These are phyloP conservation scores for Calocera viscosa DNA, from an alignment of 768 basidiomycete species.

Conservation along the genomic window DNA sequence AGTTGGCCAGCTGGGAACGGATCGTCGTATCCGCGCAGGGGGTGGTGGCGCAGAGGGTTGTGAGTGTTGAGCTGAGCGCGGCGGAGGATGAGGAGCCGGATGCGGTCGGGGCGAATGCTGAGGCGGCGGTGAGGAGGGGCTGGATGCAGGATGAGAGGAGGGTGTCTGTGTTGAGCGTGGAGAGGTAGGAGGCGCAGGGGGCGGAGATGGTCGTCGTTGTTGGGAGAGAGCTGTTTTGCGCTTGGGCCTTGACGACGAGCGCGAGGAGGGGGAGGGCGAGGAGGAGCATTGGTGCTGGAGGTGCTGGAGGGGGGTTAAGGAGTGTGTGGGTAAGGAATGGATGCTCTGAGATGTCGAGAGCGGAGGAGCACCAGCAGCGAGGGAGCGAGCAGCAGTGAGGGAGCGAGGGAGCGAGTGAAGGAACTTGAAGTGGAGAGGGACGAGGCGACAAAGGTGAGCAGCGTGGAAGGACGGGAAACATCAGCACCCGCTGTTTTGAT, in stretches of 20 bases:
- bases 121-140: slow-evolving; percentile 39
- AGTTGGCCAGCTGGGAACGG: slow-evolving; percentile 48
- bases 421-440: no score
- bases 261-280: background rate
- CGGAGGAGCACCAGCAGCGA: background rate
- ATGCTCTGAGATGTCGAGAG: background rate
- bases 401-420: background rate
- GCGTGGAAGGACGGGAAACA: background rate
- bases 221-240: background rate
- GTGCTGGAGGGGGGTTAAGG: background rate
- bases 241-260: background rate
- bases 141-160: slow-evolving; percentile 33
- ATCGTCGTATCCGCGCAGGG: slow-evolving; percentile 37
- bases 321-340: background rate
- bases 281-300: background rate
- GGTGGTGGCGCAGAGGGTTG: slow-evolving; percentile 38
- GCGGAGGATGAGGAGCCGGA: slow-evolving; percentile 24
- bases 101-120: slow-evolving; percentile 33
- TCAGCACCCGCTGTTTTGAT: background rate
- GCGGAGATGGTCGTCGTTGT: slow-evolving; percentile 14
- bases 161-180: slow-evolving; percentile 45
- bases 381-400: background rate
- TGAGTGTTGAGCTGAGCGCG: slow-evolving; percentile 32
- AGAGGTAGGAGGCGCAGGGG: slow-evolving; percentile 43
- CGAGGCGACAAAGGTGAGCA: background rate